Percentiles rank a stretch among this genome's conserved stretches.
phyloP scores from a whole-genome alignment of 2,329 filamentous ascomycete species.

The Alternaria hordeiaustralica region DNA sequence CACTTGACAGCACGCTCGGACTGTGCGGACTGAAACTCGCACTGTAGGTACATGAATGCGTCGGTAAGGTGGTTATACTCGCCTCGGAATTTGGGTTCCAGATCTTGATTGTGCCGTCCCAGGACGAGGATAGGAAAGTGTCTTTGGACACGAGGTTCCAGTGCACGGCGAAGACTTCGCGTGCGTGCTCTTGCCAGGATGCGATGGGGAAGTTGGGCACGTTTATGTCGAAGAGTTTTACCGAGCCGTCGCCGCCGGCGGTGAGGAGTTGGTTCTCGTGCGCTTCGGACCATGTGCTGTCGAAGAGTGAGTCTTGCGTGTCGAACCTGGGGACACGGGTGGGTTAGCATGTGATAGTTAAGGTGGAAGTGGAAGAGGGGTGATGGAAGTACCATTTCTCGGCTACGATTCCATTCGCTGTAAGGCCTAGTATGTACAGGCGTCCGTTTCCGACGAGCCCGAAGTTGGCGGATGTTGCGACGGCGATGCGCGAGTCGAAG shows the following conservation, averaged over 20 bases:
- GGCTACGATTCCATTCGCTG: constrained; percentile 79
- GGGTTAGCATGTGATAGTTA: constrained; percentile 13
- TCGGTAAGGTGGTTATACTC: constrained; percentile 84
- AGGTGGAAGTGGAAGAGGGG: not conserved
- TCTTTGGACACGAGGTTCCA: constrained; percentile 95
- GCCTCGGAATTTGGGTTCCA: constrained; percentile 82
- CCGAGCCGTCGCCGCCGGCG: constrained; percentile 88
- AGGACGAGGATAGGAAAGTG: constrained; percentile 87
- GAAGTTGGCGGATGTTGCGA: constrained; percentile 91
- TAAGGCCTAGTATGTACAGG: constrained; percentile 82
- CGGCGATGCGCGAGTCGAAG: constrained; percentile 92
- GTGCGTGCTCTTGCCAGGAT: constrained; percentile 90
- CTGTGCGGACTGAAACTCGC: constrained; percentile 90
- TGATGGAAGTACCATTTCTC: constrained; percentile 71
- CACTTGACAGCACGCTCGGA: constrained; percentile 82
- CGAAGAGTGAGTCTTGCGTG: constrained; percentile 96
- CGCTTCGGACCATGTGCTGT: constrained; percentile 92
- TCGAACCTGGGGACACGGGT: constrained; percentile 71
- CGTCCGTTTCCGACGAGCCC: constrained; percentile 96
- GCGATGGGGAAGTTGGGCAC: constrained; percentile 85
- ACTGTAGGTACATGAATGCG: constrained; percentile 93
- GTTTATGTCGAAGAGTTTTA: constrained; percentile 90
- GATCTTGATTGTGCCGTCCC: constrained; percentile 96
- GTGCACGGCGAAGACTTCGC: constrained; percentile 89
- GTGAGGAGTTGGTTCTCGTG: constrained; percentile 94